These are phyloP conservation scores for Periconia digitata DNA, from an alignment of 2,329 filamentous ascomycete genomes.

Conservation along the genomic window DNA sequence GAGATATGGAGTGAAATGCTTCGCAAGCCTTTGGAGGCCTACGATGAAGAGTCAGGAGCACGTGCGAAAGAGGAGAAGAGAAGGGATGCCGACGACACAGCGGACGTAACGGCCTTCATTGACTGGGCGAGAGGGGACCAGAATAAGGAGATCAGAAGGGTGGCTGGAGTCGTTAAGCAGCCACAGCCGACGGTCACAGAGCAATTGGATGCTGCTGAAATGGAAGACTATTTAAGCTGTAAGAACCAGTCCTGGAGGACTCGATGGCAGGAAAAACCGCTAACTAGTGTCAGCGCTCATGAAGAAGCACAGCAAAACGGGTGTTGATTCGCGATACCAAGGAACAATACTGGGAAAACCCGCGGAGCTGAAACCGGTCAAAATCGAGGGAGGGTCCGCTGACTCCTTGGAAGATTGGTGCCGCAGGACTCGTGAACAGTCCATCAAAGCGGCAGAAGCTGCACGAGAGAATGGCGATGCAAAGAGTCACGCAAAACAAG, in stretches of 20 bases:
- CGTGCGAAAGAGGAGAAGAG: conserved; percentile 47
- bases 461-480: conserved; percentile 26
- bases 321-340: conserved; percentile 81
- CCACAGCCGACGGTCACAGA: conserved; percentile 45
- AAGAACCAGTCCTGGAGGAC: conserved; percentile 10
- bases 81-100: conserved; percentile 69
- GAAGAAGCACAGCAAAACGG: conserved; percentile 88
- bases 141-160: conserved; percentile 78
- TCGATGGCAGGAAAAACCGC: conserved; percentile 9
- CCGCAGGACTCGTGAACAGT: conserved; percentile 31
- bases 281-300: conserved; percentile 65
- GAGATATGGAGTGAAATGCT: conserved; percentile 63
- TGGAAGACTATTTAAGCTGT: conserved; percentile 53
- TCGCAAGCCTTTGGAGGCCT: conserved; percentile 47
- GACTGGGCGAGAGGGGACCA: conserved; percentile 74
- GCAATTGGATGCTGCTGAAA: conserved; percentile 47
- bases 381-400: conserved; percentile 75
- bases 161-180: conserved; percentile 67
- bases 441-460: conserved; percentile 25
- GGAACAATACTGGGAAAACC: conserved; percentile 79
- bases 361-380: conserved; percentile 69
- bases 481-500: conserved; percentile 13
- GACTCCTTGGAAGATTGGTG: conserved; percentile 70
- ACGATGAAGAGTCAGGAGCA: conserved; percentile 43
- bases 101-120: conserved; percentile 76